Evolutionary conservation across 345 rosid genomes (phyloP).

Genomic region (Mangifera indica): DNA sequence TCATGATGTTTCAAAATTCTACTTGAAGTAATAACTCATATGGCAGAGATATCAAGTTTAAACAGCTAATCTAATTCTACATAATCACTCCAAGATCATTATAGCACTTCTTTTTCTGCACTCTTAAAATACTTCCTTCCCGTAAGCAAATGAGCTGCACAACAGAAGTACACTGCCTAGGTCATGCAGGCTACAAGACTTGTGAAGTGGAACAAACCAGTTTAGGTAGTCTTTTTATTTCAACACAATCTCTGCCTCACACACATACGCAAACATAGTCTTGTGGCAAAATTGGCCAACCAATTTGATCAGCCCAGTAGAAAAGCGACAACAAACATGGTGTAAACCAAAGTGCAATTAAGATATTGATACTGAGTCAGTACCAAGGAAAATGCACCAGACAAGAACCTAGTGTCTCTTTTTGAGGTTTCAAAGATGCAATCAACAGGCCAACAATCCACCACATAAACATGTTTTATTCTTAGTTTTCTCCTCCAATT

Average conservation of each 20-base stretch:
- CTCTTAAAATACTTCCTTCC: neutral
- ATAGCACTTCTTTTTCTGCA: neutral
- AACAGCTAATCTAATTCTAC: neutral
- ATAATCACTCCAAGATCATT: neutral
- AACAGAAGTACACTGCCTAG: neutral
- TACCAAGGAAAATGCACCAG: neutral
- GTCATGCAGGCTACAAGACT: neutral
- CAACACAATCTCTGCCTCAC: too few species aligned
- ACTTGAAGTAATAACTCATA: neutral
- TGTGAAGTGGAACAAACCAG: neutral
- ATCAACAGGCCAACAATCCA: constrained; percentile 9
- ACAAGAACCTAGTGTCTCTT: neutral
- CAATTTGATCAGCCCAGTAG: neutral
- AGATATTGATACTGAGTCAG: neutral
- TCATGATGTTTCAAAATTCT: neutral
- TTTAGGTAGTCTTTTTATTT: too few species aligned
- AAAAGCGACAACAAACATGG: neutral
- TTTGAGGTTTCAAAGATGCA: neutral
- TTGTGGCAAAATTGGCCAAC: neutral
- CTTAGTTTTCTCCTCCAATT: constrained; percentile 1
- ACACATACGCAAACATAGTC: neutral
- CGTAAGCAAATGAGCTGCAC: constrained; percentile 5
- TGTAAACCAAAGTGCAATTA: neutral
- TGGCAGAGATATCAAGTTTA: neutral
- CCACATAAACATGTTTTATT: too few species aligned